Evolutionary conservation across 1,284 basidiomycete species (phyloP).

Genomic region (Fomitopsis schrenkii): DNA sequence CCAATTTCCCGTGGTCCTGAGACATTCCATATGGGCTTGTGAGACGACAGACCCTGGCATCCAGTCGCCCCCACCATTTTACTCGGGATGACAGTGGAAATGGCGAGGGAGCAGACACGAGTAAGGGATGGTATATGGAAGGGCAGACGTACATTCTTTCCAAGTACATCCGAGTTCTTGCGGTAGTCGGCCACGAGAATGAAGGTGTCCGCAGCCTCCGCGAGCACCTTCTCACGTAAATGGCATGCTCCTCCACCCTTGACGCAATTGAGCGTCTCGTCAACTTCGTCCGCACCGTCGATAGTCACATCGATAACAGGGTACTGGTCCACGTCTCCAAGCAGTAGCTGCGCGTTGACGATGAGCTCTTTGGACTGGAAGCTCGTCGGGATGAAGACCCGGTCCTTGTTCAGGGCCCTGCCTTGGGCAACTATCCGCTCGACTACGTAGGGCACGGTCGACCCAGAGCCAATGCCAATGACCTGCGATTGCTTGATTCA

Average conservation of each 20-base stretch:
- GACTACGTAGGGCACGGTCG: slow-evolving; percentile 97
- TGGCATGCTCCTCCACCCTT: slow-evolving; percentile 99
- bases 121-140: too few species aligned
- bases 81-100: neutral
- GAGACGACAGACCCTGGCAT: too few species aligned
- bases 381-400: slow-evolving; percentile 84
- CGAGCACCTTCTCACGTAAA: slow-evolving; percentile 94
- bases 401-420: slow-evolving; percentile 65
- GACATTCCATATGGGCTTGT: too few species aligned
- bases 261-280: slow-evolving; percentile 87
- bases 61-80: too few species aligned
- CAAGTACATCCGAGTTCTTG: slow-evolving; percentile 84
- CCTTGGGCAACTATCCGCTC: slow-evolving; percentile 93
- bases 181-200: slow-evolving; percentile 95
- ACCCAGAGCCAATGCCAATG: slow-evolving; percentile 91
- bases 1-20: too few species aligned
- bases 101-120: neutral
- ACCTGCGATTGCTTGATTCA: slow-evolving; percentile 44
- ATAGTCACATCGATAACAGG: slow-evolving; percentile 92
- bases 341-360: slow-evolving; percentile 70
- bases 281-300: slow-evolving; percentile 97
- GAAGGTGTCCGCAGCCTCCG: slow-evolving; percentile 94
- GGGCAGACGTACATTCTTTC: slow-evolving; percentile 64
- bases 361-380: slow-evolving; percentile 98
- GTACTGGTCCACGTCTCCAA: slow-evolving; percentile 94